Base-by-base conservation (phyloP, 169 alveolate genomes). In the Cryptosporidium viatorum region DNA sequence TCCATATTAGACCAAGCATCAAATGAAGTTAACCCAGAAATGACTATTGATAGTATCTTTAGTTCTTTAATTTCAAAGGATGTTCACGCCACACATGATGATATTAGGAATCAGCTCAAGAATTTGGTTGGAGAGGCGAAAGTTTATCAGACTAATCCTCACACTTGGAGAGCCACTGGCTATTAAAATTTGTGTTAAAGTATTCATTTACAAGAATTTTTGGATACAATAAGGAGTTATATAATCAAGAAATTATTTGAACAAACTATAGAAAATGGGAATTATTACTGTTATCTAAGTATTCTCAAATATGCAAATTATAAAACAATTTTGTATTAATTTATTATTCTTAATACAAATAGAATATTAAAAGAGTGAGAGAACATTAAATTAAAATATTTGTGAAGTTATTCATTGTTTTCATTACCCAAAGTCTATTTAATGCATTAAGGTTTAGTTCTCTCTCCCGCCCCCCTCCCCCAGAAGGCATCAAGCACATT, bases 121-220 rank as follows among this genome's bases (percentile, higher is more conserved):
- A 60, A 60, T 33, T 48, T 80, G 50, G 89, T 80, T 23, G 74
- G 89, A 9, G 89, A 80, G 37, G 89, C 89, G 1, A 80, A 67
- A 9, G 89, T 80, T 3, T 80, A 60, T 39, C 89, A 80, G 35
- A 80, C 89, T 3, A 80, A 80, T 41, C 89, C 89, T 16, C 65
- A 80, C 37, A 62, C 45, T 14, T 80, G 89, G 89, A 62, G 89
- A 26, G 89, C 89, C 9, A 80, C 89, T 4, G 89, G 89, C 4
- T 80, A 80, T 50, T 80, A 62, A 48, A 41, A 23, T 10, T 3
- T 10, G 21, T 26, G 14, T 55, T 2, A 26, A 26, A 8, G 35
- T 0, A 21, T 6, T 9, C 12, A 41, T 1, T 41, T 7, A 55
- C 67, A 21, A 55, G 18, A 55, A 10, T 48, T 48, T 23, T 14